Evolutionary conservation across 495 filamentous ascomycete species (phyloP).

Genomic region (Neurospora intermedia): DNA sequence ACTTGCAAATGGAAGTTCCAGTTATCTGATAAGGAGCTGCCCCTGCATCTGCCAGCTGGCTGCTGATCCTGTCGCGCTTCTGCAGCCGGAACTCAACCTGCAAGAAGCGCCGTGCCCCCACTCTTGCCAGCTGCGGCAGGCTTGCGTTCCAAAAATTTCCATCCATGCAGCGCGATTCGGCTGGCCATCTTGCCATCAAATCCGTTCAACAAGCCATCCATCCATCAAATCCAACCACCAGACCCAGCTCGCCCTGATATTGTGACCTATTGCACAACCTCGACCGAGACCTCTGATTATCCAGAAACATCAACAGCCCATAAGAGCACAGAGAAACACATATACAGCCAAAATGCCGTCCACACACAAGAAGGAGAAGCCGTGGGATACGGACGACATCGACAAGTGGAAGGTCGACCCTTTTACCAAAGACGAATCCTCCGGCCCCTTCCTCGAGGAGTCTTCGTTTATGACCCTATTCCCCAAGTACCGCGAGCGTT

Average conservation of each 20-base stretch:
- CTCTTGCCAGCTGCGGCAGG: constrained; percentile 6
- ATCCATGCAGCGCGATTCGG: background rate
- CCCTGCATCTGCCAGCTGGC: background rate
- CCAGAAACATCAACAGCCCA: background rate
- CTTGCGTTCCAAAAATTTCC: constrained; percentile 11
- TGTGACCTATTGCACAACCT: background rate
- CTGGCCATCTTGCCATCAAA: background rate
- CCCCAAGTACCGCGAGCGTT: constrained; percentile 94
- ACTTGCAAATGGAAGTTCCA: background rate
- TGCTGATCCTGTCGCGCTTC: background rate
- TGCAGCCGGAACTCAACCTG: background rate
- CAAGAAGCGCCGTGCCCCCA: constrained; percentile 3
- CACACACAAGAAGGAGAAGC: constrained; percentile 87
- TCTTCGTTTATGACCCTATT: constrained; percentile 80
- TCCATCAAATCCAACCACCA: background rate
- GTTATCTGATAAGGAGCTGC: background rate
- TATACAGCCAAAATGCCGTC: constrained; percentile 58
- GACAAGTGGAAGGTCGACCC: constrained; percentile 94
- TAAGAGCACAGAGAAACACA: background rate
- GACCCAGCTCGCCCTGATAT: background rate
- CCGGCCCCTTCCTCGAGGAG: constrained; percentile 84
- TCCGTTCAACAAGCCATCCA: background rate
- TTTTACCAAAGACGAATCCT: constrained; percentile 79
- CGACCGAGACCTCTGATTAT: background rate
- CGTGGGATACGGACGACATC: constrained; percentile 96